Evolutionary conservation across 805 yeast genomes (phyloP), one percentile per base, ranked within the genome.

Genomic region (Saccharomyces cerevisiae): DNA sequence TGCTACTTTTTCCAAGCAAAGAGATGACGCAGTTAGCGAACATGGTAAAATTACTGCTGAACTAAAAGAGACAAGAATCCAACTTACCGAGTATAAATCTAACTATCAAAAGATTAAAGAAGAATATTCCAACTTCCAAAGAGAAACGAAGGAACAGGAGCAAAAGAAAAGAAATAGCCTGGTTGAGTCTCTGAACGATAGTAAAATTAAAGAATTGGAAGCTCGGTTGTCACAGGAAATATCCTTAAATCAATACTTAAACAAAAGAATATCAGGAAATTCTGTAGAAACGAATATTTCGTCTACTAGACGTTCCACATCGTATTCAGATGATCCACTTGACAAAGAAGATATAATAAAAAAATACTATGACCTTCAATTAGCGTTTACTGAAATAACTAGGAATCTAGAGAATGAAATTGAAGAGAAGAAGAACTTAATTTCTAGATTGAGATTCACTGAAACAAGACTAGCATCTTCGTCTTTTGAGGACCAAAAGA

Each of bases 391-490:
- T 55, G 86, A 82, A 54, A 75, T 73, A 22, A 71, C 76, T 55
- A 82, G 81, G 9, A 62, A 72, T 2, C 60, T 82, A 51, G 72
- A 80, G 47, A 77, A 73, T 41, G 83, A 80, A 60, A 61, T 69
- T 9, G 71, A 70, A 30, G 74, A 70, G 22, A 73, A 72, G 48
- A 66, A 73, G 61, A 66, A 78, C 69, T 65, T 84, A 47, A 70
- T 74, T 26, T 82, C 85, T 48, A 89, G 85, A 55, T 62, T 84
- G 51, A 76, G 77, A 31, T 70, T 85, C 60, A 68, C 87, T 13
- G 85, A 84, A 59, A 79, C 84, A 1, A 76, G 87, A 60, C 65
- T 83, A n/a, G 84, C 85, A 1, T 76, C 84, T n/a, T 84, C 82
- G 50, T 75, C 83, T 6, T 79, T 80, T 57, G 85, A 82, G 53